Percentiles rank a stretch among this genome's conserved stretches.
These are phyloP conservation scores for Pythium oligandrum DNA, from an alignment of 352 stramenopile species.

Conservation along the genomic window DNA sequence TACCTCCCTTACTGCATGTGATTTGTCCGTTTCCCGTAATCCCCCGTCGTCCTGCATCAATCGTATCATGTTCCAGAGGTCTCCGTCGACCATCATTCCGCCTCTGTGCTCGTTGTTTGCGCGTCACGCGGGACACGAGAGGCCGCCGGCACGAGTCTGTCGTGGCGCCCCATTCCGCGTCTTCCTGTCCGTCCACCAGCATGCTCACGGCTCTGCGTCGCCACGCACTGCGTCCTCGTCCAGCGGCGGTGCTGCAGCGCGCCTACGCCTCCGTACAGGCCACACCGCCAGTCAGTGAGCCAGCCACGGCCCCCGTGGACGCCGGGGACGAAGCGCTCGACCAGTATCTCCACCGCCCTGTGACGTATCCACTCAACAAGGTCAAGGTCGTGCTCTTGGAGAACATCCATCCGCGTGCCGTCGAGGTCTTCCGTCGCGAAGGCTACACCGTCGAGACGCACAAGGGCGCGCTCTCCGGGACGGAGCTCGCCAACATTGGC, in stretches of 20 bases:
- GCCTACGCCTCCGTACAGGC: constrained; percentile 35
- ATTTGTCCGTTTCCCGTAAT: too few relatives aligned
- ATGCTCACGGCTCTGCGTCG: constrained; percentile 42
- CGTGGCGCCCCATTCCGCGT: background rate
- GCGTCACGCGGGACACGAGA: constrained; percentile 3
- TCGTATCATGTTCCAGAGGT: too few relatives aligned
- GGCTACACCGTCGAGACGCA: constrained; percentile 74
- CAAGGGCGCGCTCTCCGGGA: constrained; percentile 67
- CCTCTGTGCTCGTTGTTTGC: constrained; percentile 8
- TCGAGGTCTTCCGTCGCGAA: constrained; percentile 73
- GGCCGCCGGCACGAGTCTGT: too few relatives aligned
- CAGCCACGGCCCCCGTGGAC: constrained; percentile 9
- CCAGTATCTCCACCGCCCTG: constrained; percentile 54
- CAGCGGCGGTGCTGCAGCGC: constrained; percentile 6
- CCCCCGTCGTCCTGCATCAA: too few relatives aligned
- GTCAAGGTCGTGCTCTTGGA: constrained; percentile 82
- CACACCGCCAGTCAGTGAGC: constrained; percentile 8
- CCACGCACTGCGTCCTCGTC: constrained; percentile 16
- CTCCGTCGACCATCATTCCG: constrained; percentile 4
- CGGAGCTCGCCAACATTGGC: constrained; percentile 64
- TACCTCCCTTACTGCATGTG: too few relatives aligned
- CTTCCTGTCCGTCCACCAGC: background rate
- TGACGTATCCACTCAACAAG: constrained; percentile 75
- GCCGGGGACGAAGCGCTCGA: constrained; percentile 13
- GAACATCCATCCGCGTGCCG: constrained; percentile 78